Percentiles rank a stretch among this genome's conserved stretches.
Evolutionary conservation across 2,329 filamentous ascomycete species (phyloP).

Genomic region (Exutisphaerella laricina): DNA sequence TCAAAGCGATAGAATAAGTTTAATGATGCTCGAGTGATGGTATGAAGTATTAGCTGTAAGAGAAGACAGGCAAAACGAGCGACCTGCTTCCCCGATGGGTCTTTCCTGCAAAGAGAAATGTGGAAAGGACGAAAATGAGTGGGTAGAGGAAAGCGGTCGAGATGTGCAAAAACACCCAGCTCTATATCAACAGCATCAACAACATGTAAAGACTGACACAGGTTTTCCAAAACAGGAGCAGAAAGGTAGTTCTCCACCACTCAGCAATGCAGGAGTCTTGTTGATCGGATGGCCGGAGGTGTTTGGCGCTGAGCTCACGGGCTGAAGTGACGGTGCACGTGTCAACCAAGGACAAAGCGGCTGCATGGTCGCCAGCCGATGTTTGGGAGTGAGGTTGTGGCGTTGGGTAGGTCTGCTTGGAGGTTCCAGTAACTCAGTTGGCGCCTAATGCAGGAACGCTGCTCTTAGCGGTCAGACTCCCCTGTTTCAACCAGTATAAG

Average conservation of each 20-base stretch:
- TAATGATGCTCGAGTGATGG: conserved; percentile 10
- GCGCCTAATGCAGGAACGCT: conserved; percentile 14
- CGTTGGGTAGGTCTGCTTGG: conserved; percentile 10
- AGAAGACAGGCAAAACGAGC: conserved; percentile 40
- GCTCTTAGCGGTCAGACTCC: background rate
- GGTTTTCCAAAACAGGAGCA: conserved; percentile 6
- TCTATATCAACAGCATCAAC: conserved; percentile 5
- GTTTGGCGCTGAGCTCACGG: conserved; percentile 16
- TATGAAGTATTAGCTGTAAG: conserved; percentile 20
- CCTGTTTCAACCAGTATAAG: conserved; percentile 11
- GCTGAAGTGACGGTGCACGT: conserved; percentile 11
- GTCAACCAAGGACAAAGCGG: conserved; percentile 14
- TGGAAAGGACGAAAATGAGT: conserved; percentile 26
- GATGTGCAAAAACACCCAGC: conserved; percentile 3
- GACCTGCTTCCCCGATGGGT: conserved; percentile 36
- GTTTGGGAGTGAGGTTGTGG: conserved; percentile 13
- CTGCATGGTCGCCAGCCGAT: conserved; percentile 14
- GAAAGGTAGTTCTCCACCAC: conserved; percentile 8
- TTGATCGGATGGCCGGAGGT: conserved; percentile 7
- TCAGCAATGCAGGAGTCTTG: conserved; percentile 8
- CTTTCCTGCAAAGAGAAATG: conserved; percentile 6
- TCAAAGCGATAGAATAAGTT: conserved; percentile 5
- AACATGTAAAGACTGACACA: too few species aligned
- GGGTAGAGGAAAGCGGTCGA: conserved; percentile 7
- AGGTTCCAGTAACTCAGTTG: conserved; percentile 6